These are phyloP conservation scores for Hanseniaspora nectarophila DNA, from an alignment of 805 yeast genomes.

Conservation along the genomic window DNA sequence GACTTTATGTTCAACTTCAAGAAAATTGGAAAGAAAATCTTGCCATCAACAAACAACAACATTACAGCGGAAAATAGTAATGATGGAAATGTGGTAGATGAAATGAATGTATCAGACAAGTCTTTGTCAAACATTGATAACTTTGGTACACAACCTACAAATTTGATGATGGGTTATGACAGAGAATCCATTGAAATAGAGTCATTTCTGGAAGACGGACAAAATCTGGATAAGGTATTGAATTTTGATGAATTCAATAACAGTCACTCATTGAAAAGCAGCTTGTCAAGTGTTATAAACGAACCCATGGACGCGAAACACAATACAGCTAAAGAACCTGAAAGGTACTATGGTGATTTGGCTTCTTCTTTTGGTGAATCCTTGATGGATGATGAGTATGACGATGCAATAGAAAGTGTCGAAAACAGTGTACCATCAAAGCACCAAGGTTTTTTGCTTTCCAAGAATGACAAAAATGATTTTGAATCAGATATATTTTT, in stretches of 20 bases:
- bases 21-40: conserved; percentile 1
- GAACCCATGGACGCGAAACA: neutral
- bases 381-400: conserved; percentile 20
- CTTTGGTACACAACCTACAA: neutral
- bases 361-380: conserved; percentile 29
- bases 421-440: neutral
- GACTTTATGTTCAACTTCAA: conserved; percentile 7
- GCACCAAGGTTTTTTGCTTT: neutral
- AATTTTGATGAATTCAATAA: neutral
- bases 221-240: neutral
- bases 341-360: conserved; percentile 17
- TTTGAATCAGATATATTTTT: neutral
- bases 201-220: conserved; percentile 10
- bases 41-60: conserved; percentile 2
- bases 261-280: neutral
- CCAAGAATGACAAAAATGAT: neutral
- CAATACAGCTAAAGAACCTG: conserved; percentile 7
- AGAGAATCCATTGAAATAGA: conserved; percentile 5
- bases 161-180: neutral
- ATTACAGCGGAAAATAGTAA: neutral
- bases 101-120: neutral
- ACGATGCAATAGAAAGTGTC: neutral
- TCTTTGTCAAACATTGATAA: neutral
- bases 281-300: neutral
- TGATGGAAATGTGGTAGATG: neutral